Percentiles rank a stretch among this genome's conserved stretches.
These are phyloP conservation scores for Phytophthora citrophthora DNA, from an alignment of 352 stramenopile genomes.

Conservation along the genomic window DNA sequence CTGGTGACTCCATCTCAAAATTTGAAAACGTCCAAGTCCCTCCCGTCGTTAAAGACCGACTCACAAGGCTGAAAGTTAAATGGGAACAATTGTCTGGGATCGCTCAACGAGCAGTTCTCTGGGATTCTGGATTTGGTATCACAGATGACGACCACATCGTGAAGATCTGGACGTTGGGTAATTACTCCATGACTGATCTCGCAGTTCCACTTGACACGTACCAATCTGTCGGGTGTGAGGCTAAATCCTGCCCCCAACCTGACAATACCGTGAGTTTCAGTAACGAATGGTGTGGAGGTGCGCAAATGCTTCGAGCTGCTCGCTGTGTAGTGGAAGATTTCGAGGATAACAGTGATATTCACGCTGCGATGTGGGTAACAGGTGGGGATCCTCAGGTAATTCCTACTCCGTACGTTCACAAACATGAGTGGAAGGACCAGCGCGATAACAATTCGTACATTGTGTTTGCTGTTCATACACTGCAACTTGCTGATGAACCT, in stretches of 20 bases:
- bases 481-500: slow-evolving; percentile 7
- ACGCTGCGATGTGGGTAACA: slow-evolving; percentile 29
- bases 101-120: slow-evolving; percentile 31
- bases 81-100: slow-evolving; percentile 19
- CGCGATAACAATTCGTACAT: slow-evolving; percentile 14
- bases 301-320: slow-evolving; percentile 20
- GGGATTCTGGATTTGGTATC: slow-evolving; percentile 28
- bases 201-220: slow-evolving; percentile 19
- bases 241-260: slow-evolving; percentile 15
- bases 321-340: slow-evolving; percentile 25
- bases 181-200: slow-evolving; percentile 20
- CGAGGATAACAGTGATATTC: neutral
- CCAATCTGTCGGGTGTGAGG: slow-evolving; percentile 6
- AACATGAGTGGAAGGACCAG: slow-evolving; percentile 25
- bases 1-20: neutral
- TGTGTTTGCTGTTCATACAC: slow-evolving; percentile 23
- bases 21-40: slow-evolving; percentile 7
- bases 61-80: neutral
- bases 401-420: neutral
- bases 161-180: slow-evolving; percentile 24
- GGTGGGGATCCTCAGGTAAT: slow-evolving; percentile 15
- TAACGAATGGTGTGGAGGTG: slow-evolving; percentile 20
- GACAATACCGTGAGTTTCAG: slow-evolving; percentile 18
- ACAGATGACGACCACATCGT: slow-evolving; percentile 1
- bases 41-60: neutral